phyloP scores from a whole-genome alignment of 2,329 filamentous ascomycete genomes.

The Coniosporium tulheliwenetii region DNA sequence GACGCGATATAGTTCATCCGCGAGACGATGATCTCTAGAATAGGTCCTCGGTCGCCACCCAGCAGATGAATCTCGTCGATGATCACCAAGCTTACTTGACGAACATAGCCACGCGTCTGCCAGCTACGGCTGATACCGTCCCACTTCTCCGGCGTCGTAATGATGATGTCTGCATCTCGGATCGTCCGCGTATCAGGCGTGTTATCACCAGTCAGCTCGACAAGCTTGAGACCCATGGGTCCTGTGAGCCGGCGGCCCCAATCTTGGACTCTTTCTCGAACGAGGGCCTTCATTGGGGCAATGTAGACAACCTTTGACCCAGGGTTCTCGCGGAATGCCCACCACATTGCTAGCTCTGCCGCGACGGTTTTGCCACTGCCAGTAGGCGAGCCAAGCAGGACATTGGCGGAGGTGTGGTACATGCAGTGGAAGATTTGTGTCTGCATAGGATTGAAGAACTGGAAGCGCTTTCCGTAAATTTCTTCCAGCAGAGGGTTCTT shows the following conservation, averaged over 20 bases:
- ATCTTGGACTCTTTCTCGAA: slow-evolving; percentile 89
- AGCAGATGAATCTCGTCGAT: slow-evolving; percentile 97
- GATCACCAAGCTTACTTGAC: slow-evolving; percentile 87
- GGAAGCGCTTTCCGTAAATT: slow-evolving; percentile 75
- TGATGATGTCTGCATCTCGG: slow-evolving; percentile 89
- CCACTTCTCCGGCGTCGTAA: slow-evolving; percentile 99
- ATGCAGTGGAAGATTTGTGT: slow-evolving; percentile 96
- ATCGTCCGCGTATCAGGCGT: slow-evolving; percentile 95
- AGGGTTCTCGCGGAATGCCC: slow-evolving; percentile 88
- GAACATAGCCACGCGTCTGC: slow-evolving; percentile 93
- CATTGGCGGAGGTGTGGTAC: slow-evolving; percentile 83
- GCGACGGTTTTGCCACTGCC: slow-evolving; percentile 97
- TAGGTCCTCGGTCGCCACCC: slow-evolving; percentile 91
- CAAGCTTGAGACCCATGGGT: slow-evolving; percentile 75
- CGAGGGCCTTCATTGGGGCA: slow-evolving; percentile 96
- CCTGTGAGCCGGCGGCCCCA: slow-evolving; percentile 72
- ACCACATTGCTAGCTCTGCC: slow-evolving; percentile 97
- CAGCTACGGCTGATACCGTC: slow-evolving; percentile 98
- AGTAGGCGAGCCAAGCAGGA: slow-evolving; percentile 86
- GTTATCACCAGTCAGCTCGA: slow-evolving; percentile 94
- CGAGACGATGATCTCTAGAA: slow-evolving; percentile 87
- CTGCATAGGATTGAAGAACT: slow-evolving; percentile 99
- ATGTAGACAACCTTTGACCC: slow-evolving; percentile 98
- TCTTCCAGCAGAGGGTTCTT: slow-evolving; percentile 80
- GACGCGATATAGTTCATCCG: slow-evolving; percentile 98